Base-by-base conservation (phyloP, 1,284 basidiomycete species). In the Ceratorhiza oryzae-sativae region DNA sequence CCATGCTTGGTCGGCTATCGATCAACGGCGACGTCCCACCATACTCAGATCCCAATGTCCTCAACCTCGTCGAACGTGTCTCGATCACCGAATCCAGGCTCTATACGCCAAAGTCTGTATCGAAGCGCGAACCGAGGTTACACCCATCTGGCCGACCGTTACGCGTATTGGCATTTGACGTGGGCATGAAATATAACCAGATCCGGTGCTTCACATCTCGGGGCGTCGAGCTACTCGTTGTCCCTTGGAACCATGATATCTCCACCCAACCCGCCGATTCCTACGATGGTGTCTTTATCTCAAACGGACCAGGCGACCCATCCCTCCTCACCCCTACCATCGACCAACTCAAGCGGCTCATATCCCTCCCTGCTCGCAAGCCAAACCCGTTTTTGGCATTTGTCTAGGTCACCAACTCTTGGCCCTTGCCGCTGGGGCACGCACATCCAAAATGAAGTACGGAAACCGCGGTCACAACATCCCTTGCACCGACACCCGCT, bases 121-220 rank as follows among this genome's bases (percentile, higher is more conserved):
- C 82, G 58, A 84, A 84, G 51, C 45, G 51, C 36, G 49, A 56
- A 18, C 84, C 88, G 34, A 86, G 86, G 73, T 79, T 89, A 62
- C 95, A 99, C 81, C 93, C 94, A 1, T 90, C 89, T 1, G 85
- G 85, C 25, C 89, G 95, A 61, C 84, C 89, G 0, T 80, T 99
- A 45, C 91, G 97, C 74, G 87, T 99, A 60, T 79, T 99, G 25
- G 94, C 94, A 3, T 84, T 99, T 72, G 97, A 99, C 80, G 96
- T 99, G 70, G 97, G 97, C 51, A 98, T 99, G 93, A 99, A 99
- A 83, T 97, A 92, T 84, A 99, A 99, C 83, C 97, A 99, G 82
- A 97, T 99, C 77, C 89, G 97, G 56, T 99, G 97, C 85, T 98
- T 99, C 83, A 90, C 89, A 63, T 86, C 90, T 68, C 92, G 97